Evolutionary conservation across 2,329 filamentous ascomycete species (phyloP).

Genomic region (Phoma sp.): DNA sequence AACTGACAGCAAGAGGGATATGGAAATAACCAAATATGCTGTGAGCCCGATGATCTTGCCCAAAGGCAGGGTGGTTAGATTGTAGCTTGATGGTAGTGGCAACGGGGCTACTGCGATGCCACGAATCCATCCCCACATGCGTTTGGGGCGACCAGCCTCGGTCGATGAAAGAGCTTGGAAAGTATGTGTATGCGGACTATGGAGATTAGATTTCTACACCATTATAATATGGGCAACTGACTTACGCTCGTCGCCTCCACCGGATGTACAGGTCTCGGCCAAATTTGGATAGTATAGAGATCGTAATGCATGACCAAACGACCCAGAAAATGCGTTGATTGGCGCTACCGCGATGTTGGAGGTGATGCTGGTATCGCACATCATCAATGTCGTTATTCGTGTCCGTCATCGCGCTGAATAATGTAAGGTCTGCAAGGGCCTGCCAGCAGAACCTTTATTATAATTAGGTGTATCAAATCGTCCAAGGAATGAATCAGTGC

Average conservation of each 20-base stretch:
- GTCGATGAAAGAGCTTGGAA: neutral
- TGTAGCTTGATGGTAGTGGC: neutral
- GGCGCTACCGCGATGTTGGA: constrained; percentile 26
- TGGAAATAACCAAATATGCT: constrained; percentile 15
- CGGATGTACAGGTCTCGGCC: constrained; percentile 2
- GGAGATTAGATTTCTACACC: neutral
- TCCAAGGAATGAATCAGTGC: neutral
- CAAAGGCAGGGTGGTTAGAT: constrained; percentile 1
- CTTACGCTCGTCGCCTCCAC: constrained; percentile 23
- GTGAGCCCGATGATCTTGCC: constrained; percentile 15
- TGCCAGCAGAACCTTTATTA: constrained; percentile 12
- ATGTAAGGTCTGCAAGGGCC: neutral
- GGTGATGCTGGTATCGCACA: constrained; percentile 33
- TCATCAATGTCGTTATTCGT: constrained; percentile 21
- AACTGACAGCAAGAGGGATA: constrained; percentile 24
- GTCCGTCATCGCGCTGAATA: constrained; percentile 3
- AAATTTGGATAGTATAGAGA: constrained; percentile 4
- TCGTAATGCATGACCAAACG: constrained; percentile 24
- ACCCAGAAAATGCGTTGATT: constrained; percentile 25
- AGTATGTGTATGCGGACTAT: constrained; percentile 13
- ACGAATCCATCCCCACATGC: constrained; percentile 6
- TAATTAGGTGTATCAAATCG: neutral
- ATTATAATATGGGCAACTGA: neutral
- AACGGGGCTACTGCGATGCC: constrained; percentile 15
- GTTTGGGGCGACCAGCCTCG: neutral